Conservation (phyloP, 2,329 filamentous ascomycete genomes). For the Didymella exigua region DNA sequence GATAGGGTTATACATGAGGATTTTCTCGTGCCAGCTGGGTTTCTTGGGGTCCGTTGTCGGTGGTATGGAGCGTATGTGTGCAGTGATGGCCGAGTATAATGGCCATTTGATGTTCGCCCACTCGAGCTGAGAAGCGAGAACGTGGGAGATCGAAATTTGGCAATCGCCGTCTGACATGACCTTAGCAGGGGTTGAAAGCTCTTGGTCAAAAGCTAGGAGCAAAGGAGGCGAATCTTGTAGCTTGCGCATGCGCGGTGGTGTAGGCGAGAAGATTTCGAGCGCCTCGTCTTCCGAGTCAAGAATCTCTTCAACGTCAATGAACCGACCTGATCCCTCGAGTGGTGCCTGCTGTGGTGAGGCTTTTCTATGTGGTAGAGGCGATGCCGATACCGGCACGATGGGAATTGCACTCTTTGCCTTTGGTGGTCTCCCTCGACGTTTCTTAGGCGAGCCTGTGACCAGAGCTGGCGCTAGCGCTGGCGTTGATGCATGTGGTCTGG, state of each 20-base stretch:
- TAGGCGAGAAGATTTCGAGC: constrained; percentile 37
- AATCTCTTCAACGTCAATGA: constrained; percentile 47
- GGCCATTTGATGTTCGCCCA: constrained; percentile 44
- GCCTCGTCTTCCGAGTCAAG: constrained; percentile 48
- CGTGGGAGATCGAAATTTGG: constrained; percentile 20
- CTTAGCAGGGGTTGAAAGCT: background rate
- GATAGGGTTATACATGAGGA: constrained; percentile 90
- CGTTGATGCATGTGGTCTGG: constrained; percentile 5
- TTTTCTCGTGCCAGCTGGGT: constrained; percentile 86
- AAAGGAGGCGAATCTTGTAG: constrained; percentile 26
- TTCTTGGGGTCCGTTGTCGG: constrained; percentile 47
- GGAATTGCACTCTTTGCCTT: constrained; percentile 24
- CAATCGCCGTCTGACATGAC: background rate
- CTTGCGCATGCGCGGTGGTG: constrained; percentile 39
- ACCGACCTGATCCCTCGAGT: constrained; percentile 30
- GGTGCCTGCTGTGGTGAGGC: constrained; percentile 7
- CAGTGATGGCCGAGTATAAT: constrained; percentile 57
- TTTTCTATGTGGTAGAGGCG: constrained; percentile 4
- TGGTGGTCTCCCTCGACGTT: constrained; percentile 27
- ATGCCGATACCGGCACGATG: constrained; percentile 5
- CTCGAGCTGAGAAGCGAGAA: constrained; percentile 25
- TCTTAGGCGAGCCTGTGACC: constrained; percentile 22
- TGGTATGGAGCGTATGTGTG: constrained; percentile 54
- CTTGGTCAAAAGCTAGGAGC: constrained; percentile 13
- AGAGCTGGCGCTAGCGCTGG: background rate